Conservation (phyloP, 108 stramenopile species). For the Schizochytrium sp. region DNA sequence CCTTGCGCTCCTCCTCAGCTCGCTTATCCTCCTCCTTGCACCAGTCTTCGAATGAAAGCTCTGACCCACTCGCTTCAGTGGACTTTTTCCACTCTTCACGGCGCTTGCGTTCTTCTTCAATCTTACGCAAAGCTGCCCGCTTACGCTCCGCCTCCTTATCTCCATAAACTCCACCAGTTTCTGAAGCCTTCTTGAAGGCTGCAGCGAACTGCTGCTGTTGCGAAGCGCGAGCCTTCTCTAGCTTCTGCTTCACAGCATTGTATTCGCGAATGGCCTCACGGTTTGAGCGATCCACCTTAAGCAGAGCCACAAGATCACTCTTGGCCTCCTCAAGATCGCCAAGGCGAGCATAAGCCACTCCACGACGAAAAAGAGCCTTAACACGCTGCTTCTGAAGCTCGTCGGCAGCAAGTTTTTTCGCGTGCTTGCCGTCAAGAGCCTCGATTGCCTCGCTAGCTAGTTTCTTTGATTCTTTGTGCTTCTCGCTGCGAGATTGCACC, state of each 20-base stretch:
- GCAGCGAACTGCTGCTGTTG: constrained; percentile 49
- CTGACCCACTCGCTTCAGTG: constrained; percentile 7
- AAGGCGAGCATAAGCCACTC: background rate
- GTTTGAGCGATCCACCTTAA: constrained; percentile 24
- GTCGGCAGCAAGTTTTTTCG: background rate
- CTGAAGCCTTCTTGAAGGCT: constrained; percentile 7
- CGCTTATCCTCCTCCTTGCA: constrained; percentile 60
- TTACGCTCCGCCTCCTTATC: constrained; percentile 53
- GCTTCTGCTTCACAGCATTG: constrained; percentile 23
- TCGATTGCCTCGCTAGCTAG: constrained; percentile 14
- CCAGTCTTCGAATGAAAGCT: constrained; percentile 34
- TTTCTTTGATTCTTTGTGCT: background rate
- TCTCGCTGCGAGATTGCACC: background rate
- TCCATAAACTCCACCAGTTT: constrained; percentile 21
- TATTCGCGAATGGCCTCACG: constrained; percentile 40
- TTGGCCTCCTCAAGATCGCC: constrained; percentile 58
- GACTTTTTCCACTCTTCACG: constrained; percentile 47
- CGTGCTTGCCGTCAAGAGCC: background rate
- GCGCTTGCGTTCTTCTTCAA: constrained; percentile 44
- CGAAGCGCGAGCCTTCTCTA: background rate
- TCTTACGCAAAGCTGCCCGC: constrained; percentile 1
- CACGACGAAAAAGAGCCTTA: constrained; percentile 58
- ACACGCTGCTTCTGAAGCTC: constrained; percentile 26
- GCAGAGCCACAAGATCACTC: constrained; percentile 48
- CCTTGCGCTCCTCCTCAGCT: constrained; percentile 44